phyloP scores from a whole-genome alignment of 2,329 filamentous ascomycete species.

The Epichloe gansuensis region DNA sequence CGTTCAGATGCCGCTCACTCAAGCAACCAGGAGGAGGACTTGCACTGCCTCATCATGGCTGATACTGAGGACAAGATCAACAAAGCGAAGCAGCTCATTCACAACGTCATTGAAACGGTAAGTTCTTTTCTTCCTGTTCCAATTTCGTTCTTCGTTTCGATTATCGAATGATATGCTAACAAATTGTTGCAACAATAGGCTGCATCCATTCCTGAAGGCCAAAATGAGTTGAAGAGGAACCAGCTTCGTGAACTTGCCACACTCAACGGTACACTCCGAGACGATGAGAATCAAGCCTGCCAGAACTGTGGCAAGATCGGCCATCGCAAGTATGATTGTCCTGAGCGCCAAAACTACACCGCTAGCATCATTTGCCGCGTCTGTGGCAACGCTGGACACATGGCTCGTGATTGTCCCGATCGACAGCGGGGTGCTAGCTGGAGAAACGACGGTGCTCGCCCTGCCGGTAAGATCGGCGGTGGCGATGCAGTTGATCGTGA shows the following conservation, averaged over 20 bases:
- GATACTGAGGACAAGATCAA: conserved; percentile 99
- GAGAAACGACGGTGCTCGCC: conserved; percentile 58
- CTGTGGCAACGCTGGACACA: conserved; percentile 94
- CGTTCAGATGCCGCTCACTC: conserved; percentile 97
- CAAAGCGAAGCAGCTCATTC: conserved; percentile 96
- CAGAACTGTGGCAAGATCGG: conserved; percentile 99
- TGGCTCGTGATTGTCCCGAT: conserved; percentile 96
- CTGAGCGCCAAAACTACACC: conserved; percentile 96
- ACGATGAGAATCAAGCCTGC: conserved; percentile 98
- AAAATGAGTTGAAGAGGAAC: conserved; percentile 98
- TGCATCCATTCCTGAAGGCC: conserved; percentile 93
- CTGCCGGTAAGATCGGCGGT: conserved; percentile 55
- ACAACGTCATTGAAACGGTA: conserved; percentile 98
- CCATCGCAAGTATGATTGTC: conserved; percentile 97
- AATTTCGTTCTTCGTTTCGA: background rate
- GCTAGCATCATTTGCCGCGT: conserved; percentile 98
- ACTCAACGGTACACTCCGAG: conserved; percentile 95
- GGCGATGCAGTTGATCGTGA: conserved; percentile 85
- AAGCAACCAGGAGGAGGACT: conserved; percentile 98
- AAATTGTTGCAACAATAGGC: conserved; percentile 44
- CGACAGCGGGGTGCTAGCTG: conserved; percentile 80
- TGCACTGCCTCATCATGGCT: conserved; percentile 99
- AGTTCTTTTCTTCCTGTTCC: conserved; percentile 24
- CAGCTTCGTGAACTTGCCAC: conserved; percentile 95
- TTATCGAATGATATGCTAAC: background rate